These are phyloP conservation scores for Aaosphaeria pasadenensis DNA, from an alignment of 2,329 filamentous ascomycete genomes.

Conservation along the genomic window DNA sequence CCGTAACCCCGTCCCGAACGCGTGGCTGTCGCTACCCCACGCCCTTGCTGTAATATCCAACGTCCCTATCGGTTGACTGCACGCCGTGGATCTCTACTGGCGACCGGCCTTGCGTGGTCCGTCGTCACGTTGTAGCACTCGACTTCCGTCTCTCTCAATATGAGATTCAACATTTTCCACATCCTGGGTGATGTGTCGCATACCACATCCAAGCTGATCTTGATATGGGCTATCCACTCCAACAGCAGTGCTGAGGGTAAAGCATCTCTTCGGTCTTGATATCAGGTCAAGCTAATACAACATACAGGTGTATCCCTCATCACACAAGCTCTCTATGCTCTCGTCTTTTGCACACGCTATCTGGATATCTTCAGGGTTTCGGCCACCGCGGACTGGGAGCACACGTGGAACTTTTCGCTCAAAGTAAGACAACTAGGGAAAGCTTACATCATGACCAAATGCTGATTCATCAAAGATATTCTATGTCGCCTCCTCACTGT, in stretches of 20 bases:
- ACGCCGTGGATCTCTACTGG: too few species aligned
- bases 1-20: too few species aligned
- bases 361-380: constrained; percentile 69
- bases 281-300: neutral
- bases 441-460: neutral
- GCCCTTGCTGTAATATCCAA: too few species aligned
- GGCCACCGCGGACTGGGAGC: constrained; percentile 26
- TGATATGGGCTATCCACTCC: constrained; percentile 85
- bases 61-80: too few species aligned
- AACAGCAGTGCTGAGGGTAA: constrained; percentile 82
- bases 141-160: constrained; percentile 4
- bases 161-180: constrained; percentile 59
- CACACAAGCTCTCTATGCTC: constrained; percentile 81
- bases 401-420: constrained; percentile 65
- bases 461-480: constrained; percentile 54
- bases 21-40: too few species aligned
- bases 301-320: constrained; percentile 77
- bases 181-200: constrained; percentile 83
- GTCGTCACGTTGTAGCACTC: neutral
- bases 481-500: constrained; percentile 80
- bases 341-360: constrained; percentile 85
- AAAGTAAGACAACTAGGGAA: constrained; percentile 48
- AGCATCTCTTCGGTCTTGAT: neutral
- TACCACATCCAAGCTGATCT: constrained; percentile 79
- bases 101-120: too few species aligned